Conservation (phyloP, 768 basidiomycete genomes). For the Lactifluus volemus region DNA sequence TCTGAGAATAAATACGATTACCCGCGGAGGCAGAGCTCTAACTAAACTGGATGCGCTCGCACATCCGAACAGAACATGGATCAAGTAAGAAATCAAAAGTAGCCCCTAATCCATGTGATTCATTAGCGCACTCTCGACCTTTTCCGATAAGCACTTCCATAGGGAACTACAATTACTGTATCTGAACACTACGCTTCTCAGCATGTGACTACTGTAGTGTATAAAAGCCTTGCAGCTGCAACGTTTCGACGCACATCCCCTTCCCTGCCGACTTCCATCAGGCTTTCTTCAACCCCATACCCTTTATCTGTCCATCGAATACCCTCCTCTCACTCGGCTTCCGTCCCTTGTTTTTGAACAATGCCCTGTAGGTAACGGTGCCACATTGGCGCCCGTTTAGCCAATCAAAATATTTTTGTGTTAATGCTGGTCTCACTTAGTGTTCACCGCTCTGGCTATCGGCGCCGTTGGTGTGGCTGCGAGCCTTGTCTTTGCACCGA, state of each 20-base stretch:
- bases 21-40: too few relatives aligned
- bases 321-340: neutral
- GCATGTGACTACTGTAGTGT: too few relatives aligned
- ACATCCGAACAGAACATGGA: too few relatives aligned
- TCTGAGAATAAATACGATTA: too few relatives aligned
- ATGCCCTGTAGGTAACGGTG: neutral
- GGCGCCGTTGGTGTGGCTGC: neutral
- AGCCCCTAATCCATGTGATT: too few relatives aligned
- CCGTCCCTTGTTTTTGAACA: neutral
- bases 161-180: too few relatives aligned
- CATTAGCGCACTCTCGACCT: too few relatives aligned
- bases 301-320: neutral
- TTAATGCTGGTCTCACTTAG: neutral
- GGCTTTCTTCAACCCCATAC: neutral
- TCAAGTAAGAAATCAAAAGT: too few relatives aligned
- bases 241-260: neutral
- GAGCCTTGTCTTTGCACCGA: neutral
- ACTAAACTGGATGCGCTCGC: too few relatives aligned
- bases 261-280: neutral
- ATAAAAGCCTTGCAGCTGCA: neutral
- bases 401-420: neutral
- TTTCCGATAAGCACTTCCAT: too few relatives aligned
- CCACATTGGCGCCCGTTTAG: neutral
- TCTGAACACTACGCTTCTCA: too few relatives aligned
- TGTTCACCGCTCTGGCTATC: neutral